Conservation (phyloP, 2,329 filamentous ascomycete genomes). For the Aulographum hederae region DNA sequence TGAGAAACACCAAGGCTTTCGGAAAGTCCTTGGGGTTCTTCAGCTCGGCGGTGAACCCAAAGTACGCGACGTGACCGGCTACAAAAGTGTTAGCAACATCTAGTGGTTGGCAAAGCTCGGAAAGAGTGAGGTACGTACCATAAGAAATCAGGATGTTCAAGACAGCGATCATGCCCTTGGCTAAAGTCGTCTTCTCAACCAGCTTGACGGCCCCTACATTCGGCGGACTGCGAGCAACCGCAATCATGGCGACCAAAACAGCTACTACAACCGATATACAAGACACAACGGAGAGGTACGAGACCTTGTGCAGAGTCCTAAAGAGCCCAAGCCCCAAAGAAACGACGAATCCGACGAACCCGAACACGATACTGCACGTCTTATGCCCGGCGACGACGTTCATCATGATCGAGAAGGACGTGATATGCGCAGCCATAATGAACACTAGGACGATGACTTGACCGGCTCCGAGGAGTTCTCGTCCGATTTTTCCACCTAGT, state of each 20-base stretch:
- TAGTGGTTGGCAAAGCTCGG: constrained; percentile 3
- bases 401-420: constrained; percentile 53
- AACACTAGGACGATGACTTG: constrained; percentile 49
- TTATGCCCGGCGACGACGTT: constrained; percentile 43
- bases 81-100: too few relatives aligned
- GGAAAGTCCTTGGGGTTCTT: constrained; percentile 40
- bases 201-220: too few relatives aligned
- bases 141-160: constrained; percentile 56
- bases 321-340: constrained; percentile 42
- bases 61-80: constrained; percentile 50
- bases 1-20: constrained; percentile 43
- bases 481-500: constrained; percentile 39
- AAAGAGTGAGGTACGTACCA: constrained; percentile 21
- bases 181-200: too few relatives aligned
- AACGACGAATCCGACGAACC: constrained; percentile 37
- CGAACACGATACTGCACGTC: constrained; percentile 46
- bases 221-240: constrained; percentile 35
- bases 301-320: constrained; percentile 42
- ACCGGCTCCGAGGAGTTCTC: constrained; percentile 42
- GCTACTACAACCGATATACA: constrained; percentile 46
- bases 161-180: constrained; percentile 7
- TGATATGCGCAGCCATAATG: constrained; percentile 51
- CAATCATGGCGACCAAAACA: constrained; percentile 49
- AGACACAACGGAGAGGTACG: constrained; percentile 42
- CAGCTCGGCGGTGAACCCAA: constrained; percentile 47